phyloP scores from a whole-genome alignment of 768 basidiomycete genomes.

The Xerocomellus dryophilus region DNA sequence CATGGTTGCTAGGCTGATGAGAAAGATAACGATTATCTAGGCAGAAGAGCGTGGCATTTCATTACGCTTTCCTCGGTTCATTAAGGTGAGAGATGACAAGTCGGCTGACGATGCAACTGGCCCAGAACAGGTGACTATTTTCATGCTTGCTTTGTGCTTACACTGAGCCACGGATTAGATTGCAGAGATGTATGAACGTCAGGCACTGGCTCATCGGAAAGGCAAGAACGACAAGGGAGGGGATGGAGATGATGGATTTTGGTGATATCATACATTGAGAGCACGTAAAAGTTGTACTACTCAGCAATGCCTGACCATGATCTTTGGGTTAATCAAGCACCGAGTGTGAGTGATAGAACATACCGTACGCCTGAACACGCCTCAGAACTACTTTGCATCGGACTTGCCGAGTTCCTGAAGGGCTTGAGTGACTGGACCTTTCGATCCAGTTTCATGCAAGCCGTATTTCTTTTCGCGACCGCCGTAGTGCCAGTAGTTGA shows the following conservation, averaged over 20 bases:
- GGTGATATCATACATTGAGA: conserved; percentile 43
- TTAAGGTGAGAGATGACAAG: conserved; percentile 92
- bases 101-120: conserved; percentile 87
- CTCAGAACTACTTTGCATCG: conserved; percentile 17
- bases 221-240: conserved; percentile 65
- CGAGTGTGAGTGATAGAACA: neutral
- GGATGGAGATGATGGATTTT: conserved; percentile 72
- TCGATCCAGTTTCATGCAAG: conserved; percentile 30
- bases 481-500: conserved; percentile 88
- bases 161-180: conserved; percentile 45
- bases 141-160: neutral
- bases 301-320: conserved; percentile 3
- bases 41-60: conserved; percentile 91
- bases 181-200: conserved; percentile 91
- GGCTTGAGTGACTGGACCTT: conserved; percentile 49
- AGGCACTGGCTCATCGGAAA: conserved; percentile 75
- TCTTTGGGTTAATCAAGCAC: neutral
- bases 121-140: conserved; percentile 73
- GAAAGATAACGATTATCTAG: conserved; percentile 36
- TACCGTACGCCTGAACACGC: neutral
- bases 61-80: conserved; percentile 92
- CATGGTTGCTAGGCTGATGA: neutral
- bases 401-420: conserved; percentile 40
- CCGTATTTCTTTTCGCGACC: conserved; percentile 74
- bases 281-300: conserved; percentile 15